Evolutionary conservation across 208 protist species (phyloP).

Genomic region (Leishmania martiniquensis): DNA sequence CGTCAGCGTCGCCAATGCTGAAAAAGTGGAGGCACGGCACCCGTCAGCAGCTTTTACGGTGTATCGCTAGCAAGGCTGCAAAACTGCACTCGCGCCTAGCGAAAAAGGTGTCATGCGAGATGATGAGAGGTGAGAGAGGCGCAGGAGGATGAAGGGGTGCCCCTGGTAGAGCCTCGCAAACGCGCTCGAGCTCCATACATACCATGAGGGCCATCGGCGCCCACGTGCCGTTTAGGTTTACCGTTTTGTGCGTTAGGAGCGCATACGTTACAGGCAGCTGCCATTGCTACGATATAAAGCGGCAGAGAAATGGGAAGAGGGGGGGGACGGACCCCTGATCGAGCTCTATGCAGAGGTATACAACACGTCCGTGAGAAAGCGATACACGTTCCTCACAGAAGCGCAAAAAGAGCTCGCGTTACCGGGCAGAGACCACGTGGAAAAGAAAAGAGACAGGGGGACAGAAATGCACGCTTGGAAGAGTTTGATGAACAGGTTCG

Average conservation of each 20-base stretch:
- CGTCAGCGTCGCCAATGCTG: background rate
- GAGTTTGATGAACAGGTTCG: background rate
- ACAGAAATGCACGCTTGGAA: too few species aligned
- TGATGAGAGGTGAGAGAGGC: background rate
- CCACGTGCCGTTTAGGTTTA: background rate
- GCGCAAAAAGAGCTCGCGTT: background rate
- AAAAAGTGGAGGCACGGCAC: background rate
- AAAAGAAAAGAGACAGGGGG: background rate
- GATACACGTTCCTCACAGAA: background rate
- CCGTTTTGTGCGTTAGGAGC: background rate
- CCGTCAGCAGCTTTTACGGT: background rate
- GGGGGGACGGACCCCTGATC: too few species aligned
- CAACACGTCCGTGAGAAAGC: background rate
- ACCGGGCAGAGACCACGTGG: background rate
- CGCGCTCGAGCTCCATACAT: background rate
- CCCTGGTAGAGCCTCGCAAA: too few species aligned
- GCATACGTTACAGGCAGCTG: background rate
- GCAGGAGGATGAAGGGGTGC: too few species aligned
- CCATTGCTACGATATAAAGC: background rate
- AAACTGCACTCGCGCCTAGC: background rate
- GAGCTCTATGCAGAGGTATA: background rate
- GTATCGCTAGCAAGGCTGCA: background rate
- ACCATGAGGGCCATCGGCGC: background rate
- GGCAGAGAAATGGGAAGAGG: background rate
- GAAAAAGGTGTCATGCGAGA: background rate